Evolutionary conservation across 1,139 yeast species (phyloP).

Genomic region (Sugiyamaella grinbergsii): DNA sequence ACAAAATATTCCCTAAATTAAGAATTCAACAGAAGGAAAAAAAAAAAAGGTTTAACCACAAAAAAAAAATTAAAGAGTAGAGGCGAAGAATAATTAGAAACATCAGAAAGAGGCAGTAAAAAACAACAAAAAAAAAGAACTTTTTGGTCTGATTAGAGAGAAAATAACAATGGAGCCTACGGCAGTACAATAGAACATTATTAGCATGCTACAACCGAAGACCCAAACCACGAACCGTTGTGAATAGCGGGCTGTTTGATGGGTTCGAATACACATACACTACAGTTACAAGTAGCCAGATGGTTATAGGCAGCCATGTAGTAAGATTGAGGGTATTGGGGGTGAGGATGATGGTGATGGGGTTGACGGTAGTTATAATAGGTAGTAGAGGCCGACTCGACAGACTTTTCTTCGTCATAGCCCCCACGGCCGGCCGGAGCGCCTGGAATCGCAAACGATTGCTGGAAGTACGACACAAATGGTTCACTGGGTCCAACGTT

Average conservation of each 20-base stretch:
- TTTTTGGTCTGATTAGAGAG: too few relatives aligned
- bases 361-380: conserved; percentile 9
- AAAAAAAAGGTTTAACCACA: background rate
- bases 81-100: conserved; percentile 1
- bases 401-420: conserved; percentile 22
- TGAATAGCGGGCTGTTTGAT: conserved; percentile 13
- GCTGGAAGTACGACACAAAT: conserved; percentile 28
- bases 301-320: conserved; percentile 30
- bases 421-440: background rate
- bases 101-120: background rate
- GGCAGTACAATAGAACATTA: too few relatives aligned
- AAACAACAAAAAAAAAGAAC: conserved; percentile 3
- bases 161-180: too few relatives aligned
- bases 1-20: background rate
- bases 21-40: conserved; percentile 4
- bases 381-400: conserved; percentile 11
- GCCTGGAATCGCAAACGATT: conserved; percentile 26
- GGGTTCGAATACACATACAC: conserved; percentile 29
- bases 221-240: conserved; percentile 17
- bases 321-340: conserved; percentile 23
- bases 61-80: conserved; percentile 9
- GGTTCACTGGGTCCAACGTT: conserved; percentile 8
- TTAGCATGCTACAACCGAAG: conserved; percentile 27
- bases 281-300: conserved; percentile 30
- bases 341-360: conserved; percentile 13